A percentile compares a stretch with the other conserved stretches of the same genome.
phyloP scores from a whole-genome alignment of 441 rosid species.

The Sinapis alba region DNA sequence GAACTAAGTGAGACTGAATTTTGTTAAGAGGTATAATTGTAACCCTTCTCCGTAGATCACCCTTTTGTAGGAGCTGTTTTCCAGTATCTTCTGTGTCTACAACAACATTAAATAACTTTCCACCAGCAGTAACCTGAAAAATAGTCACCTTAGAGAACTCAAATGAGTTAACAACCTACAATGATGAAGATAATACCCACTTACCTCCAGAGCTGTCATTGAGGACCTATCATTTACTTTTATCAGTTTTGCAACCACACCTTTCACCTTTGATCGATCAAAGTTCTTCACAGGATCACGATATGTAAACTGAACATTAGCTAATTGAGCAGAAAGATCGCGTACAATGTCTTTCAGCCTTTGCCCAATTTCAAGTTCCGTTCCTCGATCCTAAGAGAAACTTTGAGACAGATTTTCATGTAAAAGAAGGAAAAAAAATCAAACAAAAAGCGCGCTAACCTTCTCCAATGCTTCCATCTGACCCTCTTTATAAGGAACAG shows the following conservation, averaged over 20 bases:
- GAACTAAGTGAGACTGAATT: conserved; percentile 66
- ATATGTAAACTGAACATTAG: conserved; percentile 84
- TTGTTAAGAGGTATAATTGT: conserved; percentile 96
- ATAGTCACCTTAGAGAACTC: conserved; percentile 17
- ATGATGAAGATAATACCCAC: conserved; percentile 24
- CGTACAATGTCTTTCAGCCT: conserved; percentile 80
- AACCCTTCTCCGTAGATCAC: conserved; percentile 87
- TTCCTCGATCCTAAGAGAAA: conserved; percentile 69
- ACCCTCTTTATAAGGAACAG: conserved; percentile 73
- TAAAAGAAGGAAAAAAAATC: background rate
- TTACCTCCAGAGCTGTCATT: conserved; percentile 94
- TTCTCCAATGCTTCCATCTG: conserved; percentile 91
- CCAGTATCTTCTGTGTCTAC: conserved; percentile 96
- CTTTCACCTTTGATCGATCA: conserved; percentile 94
- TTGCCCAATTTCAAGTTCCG: conserved; percentile 71
- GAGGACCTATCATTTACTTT: conserved; percentile 81
- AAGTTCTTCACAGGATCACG: conserved; percentile 88
- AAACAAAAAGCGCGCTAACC: conserved; percentile 45
- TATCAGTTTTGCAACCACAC: conserved; percentile 91
- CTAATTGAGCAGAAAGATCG: conserved; percentile 64
- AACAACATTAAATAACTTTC: conserved; percentile 87
- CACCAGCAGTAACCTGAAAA: conserved; percentile 93
- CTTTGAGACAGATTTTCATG: conserved; percentile 15
- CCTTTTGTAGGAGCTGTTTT: conserved; percentile 91
- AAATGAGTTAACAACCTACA: conserved; percentile 3